phyloP scores from a whole-genome alignment of 2,329 filamentous ascomycete species.

The Pseudopyricularia javanii region DNA sequence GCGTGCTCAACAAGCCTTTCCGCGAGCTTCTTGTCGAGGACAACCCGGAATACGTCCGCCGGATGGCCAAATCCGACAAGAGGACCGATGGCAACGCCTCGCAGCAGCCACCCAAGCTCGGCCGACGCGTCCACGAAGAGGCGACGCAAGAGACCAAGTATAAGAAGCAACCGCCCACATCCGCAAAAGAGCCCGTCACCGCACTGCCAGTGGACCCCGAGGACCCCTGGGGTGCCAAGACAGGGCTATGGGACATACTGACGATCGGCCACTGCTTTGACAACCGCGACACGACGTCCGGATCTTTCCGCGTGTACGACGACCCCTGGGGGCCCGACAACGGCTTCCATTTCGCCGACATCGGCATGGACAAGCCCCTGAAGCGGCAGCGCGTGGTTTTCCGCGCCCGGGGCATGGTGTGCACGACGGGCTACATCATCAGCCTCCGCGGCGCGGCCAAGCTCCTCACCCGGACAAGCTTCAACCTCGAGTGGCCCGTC shows the following conservation, averaged over 20 bases:
- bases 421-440: conserved; percentile 15
- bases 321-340: conserved; percentile 7
- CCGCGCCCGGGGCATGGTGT: conserved; percentile 10
- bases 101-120: conserved; percentile 4
- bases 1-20: conserved; percentile 11
- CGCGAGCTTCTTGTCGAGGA: conserved; percentile 7
- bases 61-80: conserved; percentile 11
- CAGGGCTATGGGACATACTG: conserved; percentile 12
- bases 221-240: conserved; percentile 10
- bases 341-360: background rate
- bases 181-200: background rate
- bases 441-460: conserved; percentile 15
- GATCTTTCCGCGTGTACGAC: conserved; percentile 6
- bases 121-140: background rate
- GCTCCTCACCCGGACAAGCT: conserved; percentile 10
- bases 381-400: conserved; percentile 12
- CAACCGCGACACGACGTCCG: conserved; percentile 4
- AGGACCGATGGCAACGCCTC: conserved; percentile 8
- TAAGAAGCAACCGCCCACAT: background rate
- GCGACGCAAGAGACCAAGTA: too few relatives aligned
- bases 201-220: conserved; percentile 1
- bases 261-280: conserved; percentile 13
- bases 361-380: conserved; percentile 8
- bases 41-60: conserved; percentile 9
- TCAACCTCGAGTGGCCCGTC: conserved; percentile 13